Evolutionary conservation across 805 yeast species (phyloP), one percentile per base, ranked within the genome.

Genomic region (Myxozyma lipomycoides): DNA sequence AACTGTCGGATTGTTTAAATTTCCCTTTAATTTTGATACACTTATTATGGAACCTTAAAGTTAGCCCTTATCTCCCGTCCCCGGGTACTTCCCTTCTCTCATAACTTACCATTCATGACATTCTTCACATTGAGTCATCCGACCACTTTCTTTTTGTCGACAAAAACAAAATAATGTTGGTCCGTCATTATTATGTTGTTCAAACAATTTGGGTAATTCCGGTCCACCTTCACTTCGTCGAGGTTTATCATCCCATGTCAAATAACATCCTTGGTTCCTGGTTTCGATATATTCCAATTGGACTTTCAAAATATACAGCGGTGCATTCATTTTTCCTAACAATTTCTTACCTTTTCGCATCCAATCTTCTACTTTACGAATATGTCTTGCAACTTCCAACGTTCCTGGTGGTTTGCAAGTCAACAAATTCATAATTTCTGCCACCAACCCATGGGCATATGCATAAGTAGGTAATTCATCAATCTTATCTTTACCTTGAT

Each of bases 51-150:
- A 54, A 51, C 53, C 53, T 49, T 7, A 25, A 6, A 15, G 32
- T 45, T 49, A 41, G 53, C 34, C 32, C 25, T 12, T 17, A 7
- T 17, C n/a, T n/a, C n/a, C n/a, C n/a, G n/a, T n/a, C n/a, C n/a
- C n/a, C n/a, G n/a, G n/a, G n/a, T n/a, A n/a, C n/a, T n/a, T n/a
- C n/a, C n/a, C n/a, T 28, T 7, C 12, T 28, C 12, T 28, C 12
- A n/a, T 6, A 39, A 30, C 50, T 17, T 87, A 95, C 96, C 96
- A 89, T 7, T 83, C 95, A 10, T 86, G 80, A 67, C 97, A 89
- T 51, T 75, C 74, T 60, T 88, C 96, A 72, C 97, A 89, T 66
- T 88, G 95, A 43, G 90, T 82, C 26, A 95, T 87, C 63, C 84
- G 81, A 0, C 96, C 95, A 61, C 85, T 93, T 67, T 88, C 96